Percentiles rank a stretch among this genome's conserved stretches.
These are phyloP conservation scores for Umbelopsis sp. DNA, from an alignment of 192 early-diverging fungal genomes.

Conservation along the genomic window DNA sequence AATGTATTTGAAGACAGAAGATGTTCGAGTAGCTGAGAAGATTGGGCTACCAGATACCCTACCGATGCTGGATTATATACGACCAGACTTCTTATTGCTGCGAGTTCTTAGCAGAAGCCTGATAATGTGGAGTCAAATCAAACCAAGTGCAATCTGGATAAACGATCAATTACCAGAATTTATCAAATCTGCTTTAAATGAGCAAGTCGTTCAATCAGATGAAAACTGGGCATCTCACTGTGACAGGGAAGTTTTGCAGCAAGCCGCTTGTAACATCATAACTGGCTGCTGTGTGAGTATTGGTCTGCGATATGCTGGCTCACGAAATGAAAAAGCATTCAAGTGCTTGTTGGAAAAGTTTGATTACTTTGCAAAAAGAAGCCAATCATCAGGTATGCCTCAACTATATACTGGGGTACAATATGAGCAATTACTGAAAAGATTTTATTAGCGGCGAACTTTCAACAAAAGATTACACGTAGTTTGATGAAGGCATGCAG, in stretches of 20 bases:
- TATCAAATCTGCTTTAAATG: constrained; percentile 39
- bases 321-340: constrained; percentile 50
- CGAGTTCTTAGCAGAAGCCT: constrained; percentile 69
- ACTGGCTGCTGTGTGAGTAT: constrained; percentile 72
- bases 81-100: constrained; percentile 74
- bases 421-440: not conserved
- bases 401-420: not conserved
- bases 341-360: constrained; percentile 54
- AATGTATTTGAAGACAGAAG: constrained; percentile 82
- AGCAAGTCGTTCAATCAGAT: constrained; percentile 3
- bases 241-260: constrained; percentile 53
- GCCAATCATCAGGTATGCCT: constrained; percentile 44
- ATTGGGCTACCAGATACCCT: constrained; percentile 62
- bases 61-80: constrained; percentile 65
- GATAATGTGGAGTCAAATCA: constrained; percentile 72
- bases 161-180: constrained; percentile 61
- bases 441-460: constrained; percentile 46
- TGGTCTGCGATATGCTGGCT: constrained; percentile 71
- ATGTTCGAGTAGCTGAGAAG: constrained; percentile 62
- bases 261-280: constrained; percentile 66
- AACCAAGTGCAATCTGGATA: constrained; percentile 69
- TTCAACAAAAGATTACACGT: constrained; percentile 66
- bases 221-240: constrained; percentile 21
- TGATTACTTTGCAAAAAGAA: constrained; percentile 49
- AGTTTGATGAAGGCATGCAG: constrained; percentile 65